phyloP scores from a whole-genome alignment of 768 basidiomycete genomes.

The Phylloporus arenicola region DNA sequence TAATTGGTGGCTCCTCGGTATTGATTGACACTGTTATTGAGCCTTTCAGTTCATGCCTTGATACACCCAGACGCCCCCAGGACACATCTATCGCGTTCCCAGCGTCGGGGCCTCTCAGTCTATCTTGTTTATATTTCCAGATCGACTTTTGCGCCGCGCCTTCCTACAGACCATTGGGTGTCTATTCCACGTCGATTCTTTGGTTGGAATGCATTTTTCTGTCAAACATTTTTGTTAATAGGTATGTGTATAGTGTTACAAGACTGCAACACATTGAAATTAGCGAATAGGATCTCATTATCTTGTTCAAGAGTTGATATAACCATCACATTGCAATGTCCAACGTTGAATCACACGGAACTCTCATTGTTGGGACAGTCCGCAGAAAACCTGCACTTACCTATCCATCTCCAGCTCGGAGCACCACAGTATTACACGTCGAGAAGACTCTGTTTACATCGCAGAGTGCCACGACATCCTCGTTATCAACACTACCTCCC shows the following conservation, averaged over 20 bases:
- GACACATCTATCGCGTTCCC: constrained; percentile 8
- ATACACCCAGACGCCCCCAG: constrained; percentile 9
- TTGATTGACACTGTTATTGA: constrained; percentile 8
- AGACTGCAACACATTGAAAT: background rate
- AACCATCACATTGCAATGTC: constrained; percentile 16
- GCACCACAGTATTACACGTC: constrained; percentile 23
- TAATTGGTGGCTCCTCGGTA: constrained; percentile 10
- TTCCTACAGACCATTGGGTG: constrained; percentile 7
- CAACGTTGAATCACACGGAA: constrained; percentile 17
- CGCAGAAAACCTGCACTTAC: constrained; percentile 55
- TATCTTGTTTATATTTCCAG: constrained; percentile 23
- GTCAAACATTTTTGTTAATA: constrained; percentile 16
- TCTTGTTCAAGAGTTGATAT: constrained; percentile 4
- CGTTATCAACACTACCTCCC: constrained; percentile 10
- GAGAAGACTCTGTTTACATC: constrained; percentile 17
- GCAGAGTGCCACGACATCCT: constrained; percentile 14
- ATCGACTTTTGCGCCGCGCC: constrained; percentile 8
- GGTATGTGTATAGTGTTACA: constrained; percentile 7
- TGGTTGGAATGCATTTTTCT: constrained; percentile 21
- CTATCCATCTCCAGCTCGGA: constrained; percentile 50
- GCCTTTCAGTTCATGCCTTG: constrained; percentile 20
- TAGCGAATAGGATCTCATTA: constrained; percentile 7
- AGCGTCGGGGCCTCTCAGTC: constrained; percentile 4
- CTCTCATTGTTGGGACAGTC: constrained; percentile 16
- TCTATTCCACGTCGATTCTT: constrained; percentile 7